phyloP scores from a whole-genome alignment of 345 rosid species.

The Salix purpurea region DNA sequence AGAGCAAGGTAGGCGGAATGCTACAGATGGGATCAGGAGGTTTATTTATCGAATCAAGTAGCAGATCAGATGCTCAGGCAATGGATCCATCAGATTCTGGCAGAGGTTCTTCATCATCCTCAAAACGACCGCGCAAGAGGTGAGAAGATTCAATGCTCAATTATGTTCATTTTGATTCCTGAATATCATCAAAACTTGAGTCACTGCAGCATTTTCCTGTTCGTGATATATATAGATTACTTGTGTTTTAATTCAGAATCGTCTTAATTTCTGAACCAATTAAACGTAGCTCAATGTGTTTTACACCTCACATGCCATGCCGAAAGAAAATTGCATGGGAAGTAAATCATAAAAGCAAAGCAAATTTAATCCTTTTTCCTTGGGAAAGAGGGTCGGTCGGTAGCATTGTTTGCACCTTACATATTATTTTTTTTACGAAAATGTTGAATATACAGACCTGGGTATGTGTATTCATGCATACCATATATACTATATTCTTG shows the following conservation, averaged over 20 bases:
- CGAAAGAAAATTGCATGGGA: neutral
- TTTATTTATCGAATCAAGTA: neutral
- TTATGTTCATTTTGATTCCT: neutral
- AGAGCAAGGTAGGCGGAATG: neutral
- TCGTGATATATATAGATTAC: neutral
- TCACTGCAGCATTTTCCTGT: neutral
- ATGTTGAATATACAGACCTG: neutral
- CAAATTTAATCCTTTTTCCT: neutral
- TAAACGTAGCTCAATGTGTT: neutral
- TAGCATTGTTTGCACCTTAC: neutral
- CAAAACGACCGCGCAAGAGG: slow-evolving; percentile 45
- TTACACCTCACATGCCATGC: neutral
- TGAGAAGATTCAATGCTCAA: slow-evolving; percentile 9
- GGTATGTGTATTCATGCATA: neutral
- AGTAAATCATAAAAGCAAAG: neutral
- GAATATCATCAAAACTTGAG: no score
- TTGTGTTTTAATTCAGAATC: neutral
- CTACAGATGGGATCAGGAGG: slow-evolving; percentile 1
- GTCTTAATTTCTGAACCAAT: neutral
- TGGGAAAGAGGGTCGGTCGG: neutral
- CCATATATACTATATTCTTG: neutral
- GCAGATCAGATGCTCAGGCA: slow-evolving; percentile 1
- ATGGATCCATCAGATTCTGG: slow-evolving; percentile 13
- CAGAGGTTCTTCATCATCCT: slow-evolving; percentile 23
- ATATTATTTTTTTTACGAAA: neutral